Conservation (phyloP, 768 basidiomycete species). For the Naematelia aurantialba region DNA sequence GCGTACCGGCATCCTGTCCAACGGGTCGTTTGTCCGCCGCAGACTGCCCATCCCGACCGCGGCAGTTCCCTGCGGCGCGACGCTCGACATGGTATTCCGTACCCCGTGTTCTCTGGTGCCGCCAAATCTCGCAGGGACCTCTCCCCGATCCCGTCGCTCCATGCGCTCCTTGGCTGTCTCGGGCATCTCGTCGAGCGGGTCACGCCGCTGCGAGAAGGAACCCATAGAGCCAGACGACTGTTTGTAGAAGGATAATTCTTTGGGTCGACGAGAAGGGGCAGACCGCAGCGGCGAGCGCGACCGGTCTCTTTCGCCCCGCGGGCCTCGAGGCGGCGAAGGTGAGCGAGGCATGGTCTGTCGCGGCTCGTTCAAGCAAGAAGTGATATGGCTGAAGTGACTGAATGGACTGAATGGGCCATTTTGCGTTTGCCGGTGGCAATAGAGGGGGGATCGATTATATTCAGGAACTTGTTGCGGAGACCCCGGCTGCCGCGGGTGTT, state of each 20-base stretch:
- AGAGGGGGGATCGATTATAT: neutral
- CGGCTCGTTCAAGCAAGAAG: too few relatives aligned
- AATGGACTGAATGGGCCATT: too few relatives aligned
- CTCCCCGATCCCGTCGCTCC: slow-evolving; percentile 33
- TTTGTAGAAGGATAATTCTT: slow-evolving; percentile 51
- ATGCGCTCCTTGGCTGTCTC: slow-evolving; percentile 31
- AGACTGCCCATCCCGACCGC: slow-evolving; percentile 27
- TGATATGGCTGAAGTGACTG: too few relatives aligned
- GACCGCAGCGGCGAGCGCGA: slow-evolving; percentile 22
- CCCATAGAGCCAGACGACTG: slow-evolving; percentile 30
- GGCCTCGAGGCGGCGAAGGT: slow-evolving; percentile 23
- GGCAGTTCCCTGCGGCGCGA: slow-evolving; percentile 16
- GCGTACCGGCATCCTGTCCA: slow-evolving; percentile 33
- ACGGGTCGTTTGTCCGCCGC: slow-evolving; percentile 27
- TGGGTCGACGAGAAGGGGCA: slow-evolving; percentile 27
- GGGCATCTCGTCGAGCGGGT: slow-evolving; percentile 38
- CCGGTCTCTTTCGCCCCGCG: slow-evolving; percentile 12
- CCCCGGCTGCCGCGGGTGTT: neutral
- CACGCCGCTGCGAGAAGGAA: slow-evolving; percentile 36
- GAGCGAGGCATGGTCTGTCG: slow-evolving; percentile 33
- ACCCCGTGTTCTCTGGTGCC: slow-evolving; percentile 42
- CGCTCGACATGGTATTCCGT: slow-evolving; percentile 39
- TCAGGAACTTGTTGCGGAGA: neutral
- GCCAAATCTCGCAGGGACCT: slow-evolving; percentile 42
- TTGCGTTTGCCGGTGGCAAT: too few relatives aligned